These are phyloP conservation scores for Scheffersomyces coipomensis DNA, from an alignment of 805 yeast genomes.

Conservation along the genomic window DNA sequence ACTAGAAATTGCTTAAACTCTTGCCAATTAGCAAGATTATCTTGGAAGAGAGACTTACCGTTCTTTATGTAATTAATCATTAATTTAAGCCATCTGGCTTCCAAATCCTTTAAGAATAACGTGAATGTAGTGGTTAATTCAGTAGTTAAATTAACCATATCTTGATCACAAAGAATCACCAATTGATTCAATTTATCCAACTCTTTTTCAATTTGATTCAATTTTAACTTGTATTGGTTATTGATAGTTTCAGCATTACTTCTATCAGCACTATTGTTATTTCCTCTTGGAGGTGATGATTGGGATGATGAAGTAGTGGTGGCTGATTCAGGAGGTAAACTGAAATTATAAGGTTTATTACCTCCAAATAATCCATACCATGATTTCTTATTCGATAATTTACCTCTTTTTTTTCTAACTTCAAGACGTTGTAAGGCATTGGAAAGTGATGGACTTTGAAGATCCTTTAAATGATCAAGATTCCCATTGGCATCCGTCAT, in stretches of 20 bases:
- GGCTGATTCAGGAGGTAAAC: conserved; percentile 4
- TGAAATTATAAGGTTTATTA: conserved; percentile 11
- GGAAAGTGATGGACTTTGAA: conserved; percentile 39
- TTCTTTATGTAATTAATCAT: conserved; percentile 37
- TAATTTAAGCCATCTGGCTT: conserved; percentile 38
- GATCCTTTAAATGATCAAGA: conserved; percentile 27
- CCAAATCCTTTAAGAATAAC: conserved; percentile 34
- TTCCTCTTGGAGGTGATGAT: too few relatives aligned
- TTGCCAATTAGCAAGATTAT: conserved; percentile 30
- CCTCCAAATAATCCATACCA: conserved; percentile 48
- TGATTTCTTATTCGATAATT: conserved; percentile 24
- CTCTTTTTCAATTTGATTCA: conserved; percentile 39
- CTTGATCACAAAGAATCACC: conserved; percentile 40
- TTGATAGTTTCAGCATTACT: neutral
- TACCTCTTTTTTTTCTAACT: conserved; percentile 19
- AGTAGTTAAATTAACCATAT: conserved; percentile 42
- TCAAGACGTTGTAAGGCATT: conserved; percentile 34
- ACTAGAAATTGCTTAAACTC: conserved; percentile 23
- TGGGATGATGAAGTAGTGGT: neutral
- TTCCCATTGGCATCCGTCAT: conserved; percentile 5
- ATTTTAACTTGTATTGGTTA: conserved; percentile 24
- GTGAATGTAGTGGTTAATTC: conserved; percentile 41
- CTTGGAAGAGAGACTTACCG: conserved; percentile 30
- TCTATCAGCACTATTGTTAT: neutral
- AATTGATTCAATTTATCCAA: conserved; percentile 47